These are phyloP conservation scores for Piloderma croceum DNA, from an alignment of 768 basidiomycete species.

Conservation along the genomic window DNA sequence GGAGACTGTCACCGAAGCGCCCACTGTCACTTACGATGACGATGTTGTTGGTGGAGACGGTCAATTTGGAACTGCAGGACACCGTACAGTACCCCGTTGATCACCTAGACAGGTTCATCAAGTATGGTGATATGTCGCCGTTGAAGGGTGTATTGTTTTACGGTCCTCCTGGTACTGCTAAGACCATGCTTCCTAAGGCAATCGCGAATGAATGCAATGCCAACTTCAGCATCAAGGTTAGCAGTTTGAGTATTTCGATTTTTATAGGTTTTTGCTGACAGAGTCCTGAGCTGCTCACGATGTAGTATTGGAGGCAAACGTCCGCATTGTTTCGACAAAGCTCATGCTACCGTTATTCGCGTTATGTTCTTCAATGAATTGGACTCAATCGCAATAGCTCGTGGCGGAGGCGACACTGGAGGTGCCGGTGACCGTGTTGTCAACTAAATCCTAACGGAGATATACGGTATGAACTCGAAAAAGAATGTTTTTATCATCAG, in stretches of 20 bases:
- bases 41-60: slow-evolving; percentile 99
- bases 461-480: slow-evolving; percentile 98
- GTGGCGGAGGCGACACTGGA: slow-evolving; percentile 91
- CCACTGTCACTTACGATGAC: slow-evolving; percentile 98
- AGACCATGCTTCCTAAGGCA: slow-evolving; percentile 96
- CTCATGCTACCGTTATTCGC: slow-evolving; percentile 96
- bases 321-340: slow-evolving; percentile 99
- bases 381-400: slow-evolving; percentile 97
- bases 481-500: slow-evolving; percentile 98
- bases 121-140: slow-evolving; percentile 98
- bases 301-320: slow-evolving; percentile 99
- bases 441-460: slow-evolving; percentile 95
- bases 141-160: slow-evolving; percentile 99
- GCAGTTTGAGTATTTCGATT: slow-evolving; percentile 4
- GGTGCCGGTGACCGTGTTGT: slow-evolving; percentile 97
- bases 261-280: slow-evolving; percentile 24
- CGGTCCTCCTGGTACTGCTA: slow-evolving; percentile 99
- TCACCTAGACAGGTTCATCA: slow-evolving; percentile 99
- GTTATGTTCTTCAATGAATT: slow-evolving; percentile 99
- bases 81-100: slow-evolving; percentile 99
- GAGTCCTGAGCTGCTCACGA: slow-evolving; percentile 96
- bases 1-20: too few species aligned
- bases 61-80: slow-evolving; percentile 98
- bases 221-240: slow-evolving; percentile 97
- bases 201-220: slow-evolving; percentile 99